Conservation (phyloP, 1,139 yeast genomes). For the Scheffersomyces stambukii region DNA sequence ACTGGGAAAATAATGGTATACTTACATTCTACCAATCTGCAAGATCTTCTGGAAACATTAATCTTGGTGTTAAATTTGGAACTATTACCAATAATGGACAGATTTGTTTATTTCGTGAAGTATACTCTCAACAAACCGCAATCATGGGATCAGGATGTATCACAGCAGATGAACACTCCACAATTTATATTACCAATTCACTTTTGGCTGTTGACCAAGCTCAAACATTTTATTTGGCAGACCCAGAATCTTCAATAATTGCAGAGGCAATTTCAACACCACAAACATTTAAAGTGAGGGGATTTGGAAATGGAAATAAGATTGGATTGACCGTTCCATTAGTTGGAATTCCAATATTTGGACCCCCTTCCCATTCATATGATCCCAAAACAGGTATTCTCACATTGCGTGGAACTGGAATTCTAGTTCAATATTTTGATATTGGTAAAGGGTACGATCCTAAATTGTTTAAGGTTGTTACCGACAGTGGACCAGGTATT, state of each 20-base stretch:
- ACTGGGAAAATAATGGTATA: slow-evolving; percentile 23
- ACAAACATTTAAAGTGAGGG: slow-evolving; percentile 18
- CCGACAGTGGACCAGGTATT: slow-evolving; percentile 4
- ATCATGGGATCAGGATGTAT: slow-evolving; percentile 9
- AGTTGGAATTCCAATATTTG: slow-evolving; percentile 4
- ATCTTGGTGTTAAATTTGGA: slow-evolving; percentile 13
- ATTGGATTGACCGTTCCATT: slow-evolving; percentile 16
- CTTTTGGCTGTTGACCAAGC: slow-evolving; percentile 6
- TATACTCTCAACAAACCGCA: slow-evolving; percentile 4
- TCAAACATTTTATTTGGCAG: slow-evolving; percentile 14
- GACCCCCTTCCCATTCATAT: slow-evolving; percentile 9
- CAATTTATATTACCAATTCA: not conserved
- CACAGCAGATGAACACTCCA: not conserved
- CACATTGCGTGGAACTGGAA: slow-evolving; percentile 9
- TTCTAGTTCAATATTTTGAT: slow-evolving; percentile 10
- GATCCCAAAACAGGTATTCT: slow-evolving; percentile 15
- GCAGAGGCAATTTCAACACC: slow-evolving; percentile 1
- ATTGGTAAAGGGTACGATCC: slow-evolving; percentile 19
- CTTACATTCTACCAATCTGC: slow-evolving; percentile 16
- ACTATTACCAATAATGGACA: slow-evolving; percentile 1
- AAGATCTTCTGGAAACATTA: slow-evolving; percentile 11
- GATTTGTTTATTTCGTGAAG: slow-evolving; percentile 15
- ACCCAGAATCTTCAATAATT: not conserved
- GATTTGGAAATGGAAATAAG: slow-evolving; percentile 25
- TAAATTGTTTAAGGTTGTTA: slow-evolving; percentile 5